Evolutionary conservation across 352 stramenopile genomes (phyloP), one percentile per base, ranked within the genome.

Genomic region (Globisporangium polare): DNA sequence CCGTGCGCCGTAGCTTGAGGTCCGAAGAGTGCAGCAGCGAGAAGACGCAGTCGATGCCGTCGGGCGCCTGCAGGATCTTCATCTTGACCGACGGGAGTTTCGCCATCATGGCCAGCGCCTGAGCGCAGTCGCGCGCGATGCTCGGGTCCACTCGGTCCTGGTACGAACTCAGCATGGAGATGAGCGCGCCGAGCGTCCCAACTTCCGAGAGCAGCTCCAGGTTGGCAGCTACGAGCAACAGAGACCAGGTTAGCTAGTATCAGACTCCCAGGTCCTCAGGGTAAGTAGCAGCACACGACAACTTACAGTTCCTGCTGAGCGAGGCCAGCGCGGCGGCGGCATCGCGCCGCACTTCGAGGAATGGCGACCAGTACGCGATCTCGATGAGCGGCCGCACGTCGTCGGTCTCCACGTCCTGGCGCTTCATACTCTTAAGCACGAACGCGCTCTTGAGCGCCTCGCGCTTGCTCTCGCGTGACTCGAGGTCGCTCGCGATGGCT

Each of bases 361-460:
- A 93, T 0, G 82, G 81, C 3, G 80, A 92, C 86, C 84, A 95
- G 74, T 94, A 95, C n/a, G 84, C 84, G 51, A 94, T 89, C 53
- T 94, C 86, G 41, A 95, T 84, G 41, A 95, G 63, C 18, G 86
- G 86, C 8, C 76, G 71, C 20, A 95, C 72, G 18, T 81, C 76
- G n/a, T 92, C 80, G 3, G 70, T 64, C 35, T 86, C 72, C 20
- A 92, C 81, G 55, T 92, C 82, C 51, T 81, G 75, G 8, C 82
- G 69, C 26, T 64, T 72, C 29, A 76, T 65, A 8, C 52, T 75
- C 35, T 64, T 73, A 18, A 76, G 63, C n/a, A 75, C 43, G 33
- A 72, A 69, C 13, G 63, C 55, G 39, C 66, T 74, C 39, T 71
- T 70, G 13, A 73, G 58, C 24, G 63, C 65, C 46, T 78, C 66